Evolutionary conservation across 495 filamentous ascomycete species (phyloP), one percentile per base, ranked within the genome.

Genomic region (Daldinia bambusicola): DNA sequence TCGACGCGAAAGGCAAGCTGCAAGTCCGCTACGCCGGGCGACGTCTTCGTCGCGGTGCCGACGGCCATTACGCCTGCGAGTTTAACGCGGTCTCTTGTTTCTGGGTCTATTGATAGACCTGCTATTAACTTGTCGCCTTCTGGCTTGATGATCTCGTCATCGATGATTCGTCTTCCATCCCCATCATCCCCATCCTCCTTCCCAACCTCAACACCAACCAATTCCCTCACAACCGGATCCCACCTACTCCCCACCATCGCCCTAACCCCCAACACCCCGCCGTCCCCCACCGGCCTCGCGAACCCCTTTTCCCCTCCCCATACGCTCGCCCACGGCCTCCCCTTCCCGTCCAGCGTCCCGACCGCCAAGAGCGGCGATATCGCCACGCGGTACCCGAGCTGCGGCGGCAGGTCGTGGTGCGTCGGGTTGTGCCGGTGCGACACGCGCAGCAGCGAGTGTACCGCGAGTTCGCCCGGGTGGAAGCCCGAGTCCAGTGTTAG

Each of bases 301-400:
- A 94, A 91, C 9, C 90, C 90, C 5, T 80, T 68, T 74, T 92
- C 86, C 37, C 92, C 92, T 55, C 90, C 91, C 87, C 89, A 91
- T 6, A 94, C 51, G 0, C 89, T 89, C 37, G 89, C 90, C 92
- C 91, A 94, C 16, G 91, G 91, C 32, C 86, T 79, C 6, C 85
- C 86, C 38, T 89, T 57, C 3, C 75, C 70, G 71, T 94, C 92
- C 2, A 93, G 67, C 0, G 90, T 82, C 0, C 90, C 92, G n/a
- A 94, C 75, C 2, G 90, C 91, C 4, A 94, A 76, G 48, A 94
- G 80, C 0, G 91, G 89, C 3, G 87, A 89, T 4, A 67, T 72
- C 40, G 81, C 78, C 8, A 92, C 81, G 52, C 90, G 77, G 56
- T 82, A 81, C 8, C 77, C 84, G 9, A 87, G 87, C 26, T 84